Percentiles rank a stretch among this genome's conserved stretches.
Conservation (phyloP, 306 rosid species). For the Rosa lucieae region DNA sequence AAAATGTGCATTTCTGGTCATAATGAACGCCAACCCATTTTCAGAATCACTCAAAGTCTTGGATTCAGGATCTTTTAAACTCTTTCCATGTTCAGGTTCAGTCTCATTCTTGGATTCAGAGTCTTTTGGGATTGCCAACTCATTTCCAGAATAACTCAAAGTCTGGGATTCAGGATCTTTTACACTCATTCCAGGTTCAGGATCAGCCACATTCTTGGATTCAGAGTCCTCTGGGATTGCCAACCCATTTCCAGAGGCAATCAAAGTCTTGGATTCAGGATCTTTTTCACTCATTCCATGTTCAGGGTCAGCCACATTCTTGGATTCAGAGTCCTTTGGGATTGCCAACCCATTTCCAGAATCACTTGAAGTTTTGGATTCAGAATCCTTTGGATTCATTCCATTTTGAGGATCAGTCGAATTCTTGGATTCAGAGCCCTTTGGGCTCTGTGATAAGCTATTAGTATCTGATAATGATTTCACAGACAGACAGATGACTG, state of each 20-base stretch:
- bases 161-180: not conserved
- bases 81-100: not conserved
- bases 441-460: constrained; percentile 35
- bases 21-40: constrained; percentile 43
- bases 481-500: constrained; percentile 53
- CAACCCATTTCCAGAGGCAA: constrained; percentile 42
- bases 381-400: not conserved
- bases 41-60: constrained; percentile 31
- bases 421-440: constrained; percentile 43
- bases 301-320: constrained; percentile 21
- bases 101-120: constrained; percentile 38
- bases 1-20: constrained; percentile 58
- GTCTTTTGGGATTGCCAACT: constrained; percentile 46
- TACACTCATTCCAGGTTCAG: not conserved
- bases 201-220: constrained; percentile 29
- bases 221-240: constrained; percentile 44
- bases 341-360: constrained; percentile 46
- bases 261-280: not conserved
- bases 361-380: constrained; percentile 20
- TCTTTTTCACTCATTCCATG: not conserved
- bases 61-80: not conserved
- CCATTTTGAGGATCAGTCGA: not conserved
- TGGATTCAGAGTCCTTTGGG: constrained; percentile 42
- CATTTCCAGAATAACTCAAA: constrained; percentile 40
- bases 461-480: constrained; percentile 45